Conservation (phyloP, 345 rosid species). For the Orychophragmus violaceus region DNA sequence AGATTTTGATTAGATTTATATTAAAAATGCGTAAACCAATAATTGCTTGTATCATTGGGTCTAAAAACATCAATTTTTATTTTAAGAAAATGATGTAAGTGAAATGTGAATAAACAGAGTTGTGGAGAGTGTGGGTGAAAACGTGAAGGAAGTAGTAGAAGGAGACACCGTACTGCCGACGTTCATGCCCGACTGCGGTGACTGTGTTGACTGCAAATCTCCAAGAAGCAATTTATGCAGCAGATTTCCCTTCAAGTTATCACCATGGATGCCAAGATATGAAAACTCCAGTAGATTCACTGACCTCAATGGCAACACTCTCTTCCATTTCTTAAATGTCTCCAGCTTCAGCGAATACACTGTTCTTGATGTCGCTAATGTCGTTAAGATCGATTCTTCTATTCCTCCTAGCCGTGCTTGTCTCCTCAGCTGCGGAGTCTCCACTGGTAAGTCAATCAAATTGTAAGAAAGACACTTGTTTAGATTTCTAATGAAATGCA, state of each 20-base stretch:
- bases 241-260: constrained; percentile 51
- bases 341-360: constrained; percentile 80
- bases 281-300: constrained; percentile 64
- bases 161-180: constrained; percentile 73
- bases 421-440: constrained; percentile 82
- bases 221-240: constrained; percentile 72
- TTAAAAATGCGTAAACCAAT: not conserved
- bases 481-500: not conserved
- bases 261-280: constrained; percentile 81
- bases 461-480: not conserved
- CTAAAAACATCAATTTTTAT: not conserved
- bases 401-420: constrained; percentile 71
- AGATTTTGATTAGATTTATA: not conserved
- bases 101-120: constrained; percentile 34
- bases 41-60: not conserved
- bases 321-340: constrained; percentile 64
- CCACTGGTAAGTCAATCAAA: constrained; percentile 49
- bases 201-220: constrained; percentile 65
- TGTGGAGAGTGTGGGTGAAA: constrained; percentile 84
- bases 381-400: constrained; percentile 57
- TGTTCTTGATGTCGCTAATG: constrained; percentile 60
- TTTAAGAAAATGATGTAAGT: not conserved
- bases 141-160: constrained; percentile 45
- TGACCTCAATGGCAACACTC: constrained; percentile 55
- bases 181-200: constrained; percentile 69